phyloP scores from a whole-genome alignment of 176 grass and related monocot species.

The Metroxylon sagu region DNA sequence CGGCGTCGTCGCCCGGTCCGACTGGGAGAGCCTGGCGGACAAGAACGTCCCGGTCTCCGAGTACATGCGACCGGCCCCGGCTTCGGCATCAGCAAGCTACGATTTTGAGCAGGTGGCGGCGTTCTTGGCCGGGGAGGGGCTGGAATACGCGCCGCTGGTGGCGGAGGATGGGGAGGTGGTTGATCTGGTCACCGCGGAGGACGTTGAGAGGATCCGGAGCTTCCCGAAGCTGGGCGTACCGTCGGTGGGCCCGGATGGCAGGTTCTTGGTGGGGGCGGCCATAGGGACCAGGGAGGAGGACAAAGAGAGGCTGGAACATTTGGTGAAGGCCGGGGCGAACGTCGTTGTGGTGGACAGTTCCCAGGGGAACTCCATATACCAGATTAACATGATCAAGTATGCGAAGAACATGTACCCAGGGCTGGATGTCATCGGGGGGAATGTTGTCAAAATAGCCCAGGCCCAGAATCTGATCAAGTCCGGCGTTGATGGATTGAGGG shows the following conservation, averaged over 20 bases:
- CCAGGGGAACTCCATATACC: constrained; percentile 83
- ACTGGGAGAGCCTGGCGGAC: constrained; percentile 27
- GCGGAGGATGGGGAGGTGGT: constrained; percentile 49
- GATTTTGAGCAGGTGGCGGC: constrained; percentile 52
- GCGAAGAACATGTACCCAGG: constrained; percentile 54
- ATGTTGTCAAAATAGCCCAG: constrained; percentile 73
- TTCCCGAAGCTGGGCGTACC: constrained; percentile 75
- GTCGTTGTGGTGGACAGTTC: constrained; percentile 80
- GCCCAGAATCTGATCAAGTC: constrained; percentile 61
- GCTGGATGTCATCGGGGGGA: constrained; percentile 74
- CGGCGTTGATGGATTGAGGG: constrained; percentile 69
- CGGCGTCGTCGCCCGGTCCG: constrained; percentile 35
- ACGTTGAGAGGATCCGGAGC: constrained; percentile 60
- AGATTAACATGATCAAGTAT: constrained; percentile 84
- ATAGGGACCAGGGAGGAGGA: constrained; percentile 78
- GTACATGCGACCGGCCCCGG: constrained; percentile 54
- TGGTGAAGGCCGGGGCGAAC: constrained; percentile 66
- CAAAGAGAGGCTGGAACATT: constrained; percentile 56
- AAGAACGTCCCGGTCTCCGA: constrained; percentile 18
- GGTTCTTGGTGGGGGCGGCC: constrained; percentile 50
- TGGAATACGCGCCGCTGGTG: constrained; percentile 68
- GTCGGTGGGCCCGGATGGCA: constrained; percentile 53
- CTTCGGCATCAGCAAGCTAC: constrained; percentile 29
- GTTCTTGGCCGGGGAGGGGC: constrained; percentile 52
- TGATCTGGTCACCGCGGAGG: constrained; percentile 60